Evolutionary conservation across 2,329 filamentous ascomycete species (phyloP).

Genomic region (Phoma herbarum): DNA sequence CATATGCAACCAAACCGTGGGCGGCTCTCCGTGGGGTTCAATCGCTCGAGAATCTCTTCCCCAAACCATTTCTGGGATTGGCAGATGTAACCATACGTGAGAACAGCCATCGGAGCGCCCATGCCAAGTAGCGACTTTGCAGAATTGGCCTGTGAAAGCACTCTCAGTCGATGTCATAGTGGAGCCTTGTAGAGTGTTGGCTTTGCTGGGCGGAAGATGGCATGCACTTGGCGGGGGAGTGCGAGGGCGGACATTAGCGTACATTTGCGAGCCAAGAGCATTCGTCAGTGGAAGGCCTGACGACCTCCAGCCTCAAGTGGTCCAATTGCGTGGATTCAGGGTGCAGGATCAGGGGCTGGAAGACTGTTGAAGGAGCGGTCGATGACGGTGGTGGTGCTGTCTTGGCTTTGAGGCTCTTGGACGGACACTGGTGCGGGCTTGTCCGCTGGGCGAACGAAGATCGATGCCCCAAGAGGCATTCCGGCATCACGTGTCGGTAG

Average conservation of each 20-base stretch:
- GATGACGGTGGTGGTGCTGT: slow-evolving; percentile 18
- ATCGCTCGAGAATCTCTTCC: slow-evolving; percentile 25
- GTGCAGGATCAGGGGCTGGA: not conserved
- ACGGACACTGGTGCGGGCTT: slow-evolving; percentile 14
- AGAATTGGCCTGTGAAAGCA: slow-evolving; percentile 16
- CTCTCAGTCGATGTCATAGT: slow-evolving; percentile 43
- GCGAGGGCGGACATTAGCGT: slow-evolving; percentile 16
- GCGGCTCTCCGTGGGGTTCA: slow-evolving; percentile 13
- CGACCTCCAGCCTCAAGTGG: not conserved
- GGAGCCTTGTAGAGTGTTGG: slow-evolving; percentile 28
- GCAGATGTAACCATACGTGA: slow-evolving; percentile 38
- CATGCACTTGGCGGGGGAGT: slow-evolving; percentile 32
- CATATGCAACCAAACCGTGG: slow-evolving; percentile 19
- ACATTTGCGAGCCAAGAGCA: slow-evolving; percentile 20
- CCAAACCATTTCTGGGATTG: slow-evolving; percentile 30
- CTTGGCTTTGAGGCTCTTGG: slow-evolving; percentile 23
- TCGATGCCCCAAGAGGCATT: slow-evolving; percentile 15
- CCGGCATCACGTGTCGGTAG: slow-evolving; percentile 16
- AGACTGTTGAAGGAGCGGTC: slow-evolving; percentile 14
- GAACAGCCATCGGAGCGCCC: slow-evolving; percentile 20
- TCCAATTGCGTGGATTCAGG: slow-evolving; percentile 5
- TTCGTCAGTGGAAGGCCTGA: slow-evolving; percentile 15
- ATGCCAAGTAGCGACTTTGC: slow-evolving; percentile 23
- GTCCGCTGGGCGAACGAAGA: slow-evolving; percentile 17
- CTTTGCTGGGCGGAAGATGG: slow-evolving; percentile 31